A percentile compares a stretch with the other conserved stretches of the same genome.
Conservation (phyloP, 2,329 filamentous ascomycete genomes). For the Seiridium cupressi region DNA sequence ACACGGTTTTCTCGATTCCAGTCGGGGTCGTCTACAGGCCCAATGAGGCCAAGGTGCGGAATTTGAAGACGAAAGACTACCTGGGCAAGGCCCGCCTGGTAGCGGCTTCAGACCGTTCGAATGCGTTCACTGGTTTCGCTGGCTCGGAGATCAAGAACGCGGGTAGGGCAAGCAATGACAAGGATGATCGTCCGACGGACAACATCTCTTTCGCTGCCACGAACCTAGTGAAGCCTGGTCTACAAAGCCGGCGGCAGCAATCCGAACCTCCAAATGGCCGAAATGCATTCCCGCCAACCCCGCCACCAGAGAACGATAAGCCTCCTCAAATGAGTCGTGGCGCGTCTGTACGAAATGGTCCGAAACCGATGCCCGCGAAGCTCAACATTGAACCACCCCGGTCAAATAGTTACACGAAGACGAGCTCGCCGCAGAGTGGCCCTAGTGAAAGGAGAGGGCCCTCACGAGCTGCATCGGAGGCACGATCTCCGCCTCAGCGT, state of each 20-base stretch:
- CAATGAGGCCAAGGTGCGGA: constrained; percentile 97
- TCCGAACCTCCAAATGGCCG: constrained; percentile 78
- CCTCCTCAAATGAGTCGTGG: constrained; percentile 47
- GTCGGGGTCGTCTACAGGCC: constrained; percentile 94
- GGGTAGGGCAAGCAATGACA: constrained; percentile 46
- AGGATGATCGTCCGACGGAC: constrained; percentile 80
- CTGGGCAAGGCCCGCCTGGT: constrained; percentile 93
- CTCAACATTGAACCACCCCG: constrained; percentile 58
- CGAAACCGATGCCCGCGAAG: constrained; percentile 60
- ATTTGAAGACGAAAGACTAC: constrained; percentile 96
- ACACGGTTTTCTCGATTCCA: constrained; percentile 97
- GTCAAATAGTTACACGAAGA: constrained; percentile 54
- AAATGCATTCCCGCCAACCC: constrained; percentile 89
- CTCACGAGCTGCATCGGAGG: constrained; percentile 39
- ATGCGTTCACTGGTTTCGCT: constrained; percentile 79
- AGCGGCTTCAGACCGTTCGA: constrained; percentile 77
- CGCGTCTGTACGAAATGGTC: constrained; percentile 60
- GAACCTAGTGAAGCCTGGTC: constrained; percentile 84
- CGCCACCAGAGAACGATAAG: constrained; percentile 85
- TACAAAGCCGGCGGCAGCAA: constrained; percentile 78
- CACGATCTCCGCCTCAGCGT: constrained; percentile 43
- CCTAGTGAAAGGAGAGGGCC: constrained; percentile 23
- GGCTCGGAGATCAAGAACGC: constrained; percentile 77
- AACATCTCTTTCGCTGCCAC: constrained; percentile 89
- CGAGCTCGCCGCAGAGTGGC: constrained; percentile 41